phyloP scores from a whole-genome alignment of 768 basidiomycete genomes.

The Psilocybe cubensis region DNA sequence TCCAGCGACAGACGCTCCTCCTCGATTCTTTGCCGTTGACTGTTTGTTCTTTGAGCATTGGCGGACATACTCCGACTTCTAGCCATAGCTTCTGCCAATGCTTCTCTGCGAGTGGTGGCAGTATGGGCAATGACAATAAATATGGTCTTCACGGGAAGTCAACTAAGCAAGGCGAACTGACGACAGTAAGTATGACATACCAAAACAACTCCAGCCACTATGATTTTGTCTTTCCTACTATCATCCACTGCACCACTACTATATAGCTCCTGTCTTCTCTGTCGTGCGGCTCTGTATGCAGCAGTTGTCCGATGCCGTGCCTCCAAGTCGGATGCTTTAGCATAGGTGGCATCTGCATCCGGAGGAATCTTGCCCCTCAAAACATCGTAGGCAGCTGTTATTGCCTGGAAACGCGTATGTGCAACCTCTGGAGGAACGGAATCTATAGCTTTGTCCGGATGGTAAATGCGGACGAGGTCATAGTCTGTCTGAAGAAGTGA shows the following conservation, averaged over 20 bases:
- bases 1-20: neutral
- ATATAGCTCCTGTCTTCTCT: conserved; percentile 48
- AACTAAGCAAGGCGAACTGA: conserved; percentile 3
- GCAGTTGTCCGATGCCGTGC: conserved; percentile 35
- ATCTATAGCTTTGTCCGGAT: conserved; percentile 64
- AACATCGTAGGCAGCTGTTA: conserved; percentile 68
- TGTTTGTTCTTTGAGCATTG: neutral
- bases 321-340: conserved; percentile 20
- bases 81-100: conserved; percentile 23
- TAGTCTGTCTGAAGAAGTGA: conserved; percentile 52
- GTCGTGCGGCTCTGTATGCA: conserved; percentile 47
- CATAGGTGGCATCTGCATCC: conserved; percentile 15
- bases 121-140: conserved; percentile 28
- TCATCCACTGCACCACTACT: conserved; percentile 58
- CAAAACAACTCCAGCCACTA: conserved; percentile 56
- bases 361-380: conserved; percentile 51
- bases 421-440: conserved; percentile 48
- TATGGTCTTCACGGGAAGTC: conserved; percentile 19
- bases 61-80: conserved; percentile 10
- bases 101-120: conserved; percentile 26
- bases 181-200: conserved; percentile 35
- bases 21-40: neutral
- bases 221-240: conserved; percentile 66
- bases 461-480: conserved; percentile 79
- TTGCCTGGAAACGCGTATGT: conserved; percentile 70